phyloP scores from a whole-genome alignment of 75 land plant species.

The Cryptomeria japonica region DNA sequence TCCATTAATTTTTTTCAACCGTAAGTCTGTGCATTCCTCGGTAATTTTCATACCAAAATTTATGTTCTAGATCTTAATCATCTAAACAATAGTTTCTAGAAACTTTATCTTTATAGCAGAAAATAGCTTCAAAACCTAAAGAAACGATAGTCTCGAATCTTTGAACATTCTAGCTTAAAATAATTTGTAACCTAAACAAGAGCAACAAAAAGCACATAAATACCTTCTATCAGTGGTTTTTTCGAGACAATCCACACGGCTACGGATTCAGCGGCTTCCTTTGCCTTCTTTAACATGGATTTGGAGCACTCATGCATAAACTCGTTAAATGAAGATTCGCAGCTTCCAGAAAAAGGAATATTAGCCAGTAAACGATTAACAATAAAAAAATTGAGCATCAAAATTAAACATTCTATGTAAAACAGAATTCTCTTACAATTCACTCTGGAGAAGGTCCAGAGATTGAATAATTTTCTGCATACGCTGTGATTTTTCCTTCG shows the following conservation, averaged over 20 bases:
- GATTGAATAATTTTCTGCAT: neutral
- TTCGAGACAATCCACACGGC: slow-evolving; percentile 3
- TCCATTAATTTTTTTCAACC: neutral
- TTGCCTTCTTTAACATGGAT: neutral
- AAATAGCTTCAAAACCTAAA: neutral
- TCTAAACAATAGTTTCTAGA: neutral
- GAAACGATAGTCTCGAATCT: neutral
- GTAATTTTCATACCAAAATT: neutral
- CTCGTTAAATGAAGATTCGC: slow-evolving; percentile 1
- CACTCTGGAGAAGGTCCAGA: neutral
- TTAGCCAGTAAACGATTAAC: neutral
- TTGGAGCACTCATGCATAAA: neutral
- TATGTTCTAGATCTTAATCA: neutral
- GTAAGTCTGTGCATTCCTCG: neutral
- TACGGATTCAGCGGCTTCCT: neutral
- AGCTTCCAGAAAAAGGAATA: neutral
- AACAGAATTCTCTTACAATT: neutral
- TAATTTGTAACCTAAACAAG: neutral
- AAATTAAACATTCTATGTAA: neutral
- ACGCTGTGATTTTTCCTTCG: neutral
- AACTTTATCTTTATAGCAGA: neutral
- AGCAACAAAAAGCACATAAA: neutral
- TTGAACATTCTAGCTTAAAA: neutral
- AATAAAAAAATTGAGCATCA: neutral
- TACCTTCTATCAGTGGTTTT: slow-evolving; percentile 2